A percentile compares a stretch with the other conserved stretches of the same genome.
phyloP scores from a whole-genome alignment of 306 rosid species.

The Morella rubra region DNA sequence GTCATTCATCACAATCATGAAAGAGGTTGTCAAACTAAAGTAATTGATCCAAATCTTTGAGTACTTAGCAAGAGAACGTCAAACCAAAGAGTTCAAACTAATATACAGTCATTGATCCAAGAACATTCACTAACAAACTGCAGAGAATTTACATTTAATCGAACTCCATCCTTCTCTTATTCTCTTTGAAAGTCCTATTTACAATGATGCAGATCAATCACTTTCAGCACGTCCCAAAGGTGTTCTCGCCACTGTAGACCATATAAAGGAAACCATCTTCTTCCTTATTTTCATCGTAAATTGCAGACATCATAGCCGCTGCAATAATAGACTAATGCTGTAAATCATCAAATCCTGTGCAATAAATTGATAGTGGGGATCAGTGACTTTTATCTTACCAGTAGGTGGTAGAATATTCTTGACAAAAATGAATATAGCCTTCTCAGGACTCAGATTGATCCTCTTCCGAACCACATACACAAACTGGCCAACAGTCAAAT shows the following conservation, averaged over 20 bases:
- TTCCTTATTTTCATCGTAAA: slow-evolving; percentile 54
- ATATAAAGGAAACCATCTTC: slow-evolving; percentile 69
- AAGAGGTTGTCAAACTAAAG: not conserved
- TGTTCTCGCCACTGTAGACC: slow-evolving; percentile 61
- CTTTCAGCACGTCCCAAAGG: slow-evolving; percentile 47
- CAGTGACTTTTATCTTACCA: slow-evolving; percentile 27
- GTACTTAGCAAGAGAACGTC: not conserved
- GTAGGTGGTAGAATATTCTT: slow-evolving; percentile 58
- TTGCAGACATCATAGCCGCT: slow-evolving; percentile 57
- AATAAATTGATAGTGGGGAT: not conserved
- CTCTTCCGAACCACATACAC: slow-evolving; percentile 61
- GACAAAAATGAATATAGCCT: slow-evolving; percentile 59
- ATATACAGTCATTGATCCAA: not conserved
- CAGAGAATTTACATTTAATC: slow-evolving; percentile 40
- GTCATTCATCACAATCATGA: not conserved
- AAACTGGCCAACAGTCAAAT: slow-evolving; percentile 61
- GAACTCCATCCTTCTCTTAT: slow-evolving; percentile 12
- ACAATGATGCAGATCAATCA: slow-evolving; percentile 26
- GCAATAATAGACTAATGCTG: slow-evolving; percentile 23
- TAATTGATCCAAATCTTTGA: not conserved
- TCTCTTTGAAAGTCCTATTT: slow-evolving; percentile 30
- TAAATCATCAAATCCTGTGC: not conserved
- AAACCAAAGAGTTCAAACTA: slow-evolving; percentile 4
- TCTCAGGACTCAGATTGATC: slow-evolving; percentile 59
- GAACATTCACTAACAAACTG: slow-evolving; percentile 1